These are phyloP conservation scores for Venustampulla echinocandica DNA, from an alignment of 495 filamentous ascomycete genomes.

Conservation along the genomic window DNA sequence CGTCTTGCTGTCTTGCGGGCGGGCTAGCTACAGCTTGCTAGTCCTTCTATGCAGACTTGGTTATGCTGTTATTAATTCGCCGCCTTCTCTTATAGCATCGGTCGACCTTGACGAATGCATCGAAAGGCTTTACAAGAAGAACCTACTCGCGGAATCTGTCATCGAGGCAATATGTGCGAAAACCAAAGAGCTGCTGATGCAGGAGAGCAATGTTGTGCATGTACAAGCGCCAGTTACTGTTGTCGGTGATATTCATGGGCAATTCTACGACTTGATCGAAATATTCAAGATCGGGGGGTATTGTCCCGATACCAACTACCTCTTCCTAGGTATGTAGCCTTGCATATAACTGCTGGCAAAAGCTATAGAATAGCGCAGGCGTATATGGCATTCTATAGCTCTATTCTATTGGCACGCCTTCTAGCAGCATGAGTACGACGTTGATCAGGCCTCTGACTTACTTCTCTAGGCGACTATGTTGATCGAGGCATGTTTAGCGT, in stretches of 20 bases:
- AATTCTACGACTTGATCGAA: constrained; percentile 97
- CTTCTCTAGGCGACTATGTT: constrained; percentile 78
- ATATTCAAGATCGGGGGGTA: constrained; percentile 97
- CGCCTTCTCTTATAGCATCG: constrained; percentile 71
- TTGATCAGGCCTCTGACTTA: too few species aligned
- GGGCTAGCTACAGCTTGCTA: too few species aligned
- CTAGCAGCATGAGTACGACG: too few species aligned
- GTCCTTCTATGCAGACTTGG: too few species aligned
- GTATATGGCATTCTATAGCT: too few species aligned
- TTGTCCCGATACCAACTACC: constrained; percentile 94
- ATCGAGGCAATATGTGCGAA: constrained; percentile 99
- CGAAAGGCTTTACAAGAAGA: constrained; percentile 87
- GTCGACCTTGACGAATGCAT: constrained; percentile 99
- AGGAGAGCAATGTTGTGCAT: constrained; percentile 98
- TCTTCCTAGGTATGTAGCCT: constrained; percentile 71
- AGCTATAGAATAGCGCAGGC: too few species aligned
- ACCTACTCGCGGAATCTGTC: constrained; percentile 91
- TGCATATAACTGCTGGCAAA: too few species aligned
- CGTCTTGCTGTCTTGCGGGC: too few species aligned
- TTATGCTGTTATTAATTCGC: too few species aligned
- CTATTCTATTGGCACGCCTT: too few species aligned
- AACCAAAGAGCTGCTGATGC: constrained; percentile 96
- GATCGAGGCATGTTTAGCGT: constrained; percentile 95
- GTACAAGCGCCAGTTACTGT: constrained; percentile 96
- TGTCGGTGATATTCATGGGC: constrained; percentile 96